These are phyloP conservation scores for Ogataea zsoltii DNA, from an alignment of 805 yeast genomes.

Conservation along the genomic window DNA sequence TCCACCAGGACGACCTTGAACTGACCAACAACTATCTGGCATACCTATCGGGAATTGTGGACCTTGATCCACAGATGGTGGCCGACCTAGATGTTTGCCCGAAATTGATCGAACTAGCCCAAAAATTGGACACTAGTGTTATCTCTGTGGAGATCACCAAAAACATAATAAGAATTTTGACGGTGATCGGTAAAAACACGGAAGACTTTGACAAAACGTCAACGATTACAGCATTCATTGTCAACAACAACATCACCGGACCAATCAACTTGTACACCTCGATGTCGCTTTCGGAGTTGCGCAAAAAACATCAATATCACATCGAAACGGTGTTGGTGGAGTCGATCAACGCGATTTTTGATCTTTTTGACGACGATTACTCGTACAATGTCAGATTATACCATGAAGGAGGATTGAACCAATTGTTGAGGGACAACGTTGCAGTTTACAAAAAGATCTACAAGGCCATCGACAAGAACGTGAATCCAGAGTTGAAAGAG, in stretches of 20 bases:
- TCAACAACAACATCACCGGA: constrained; percentile 25
- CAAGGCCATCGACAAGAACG: constrained; percentile 68
- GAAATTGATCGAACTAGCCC: constrained; percentile 6
- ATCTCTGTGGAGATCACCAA: constrained; percentile 22
- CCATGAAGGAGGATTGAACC: constrained; percentile 51
- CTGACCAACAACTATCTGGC: constrained; percentile 20
- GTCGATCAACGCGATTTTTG: constrained; percentile 66
- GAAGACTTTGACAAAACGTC: constrained; percentile 18
- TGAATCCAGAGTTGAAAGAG: constrained; percentile 53
- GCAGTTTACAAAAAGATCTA: constrained; percentile 53
- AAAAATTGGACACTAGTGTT: constrained; percentile 7
- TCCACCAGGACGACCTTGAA: constrained; percentile 14
- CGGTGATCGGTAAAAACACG: constrained; percentile 27
- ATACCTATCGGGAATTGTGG: constrained; percentile 17
- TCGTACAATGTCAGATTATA: constrained; percentile 71
- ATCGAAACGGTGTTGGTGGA: constrained; percentile 46
- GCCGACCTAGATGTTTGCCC: not conserved
- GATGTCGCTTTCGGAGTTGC: constrained; percentile 21
- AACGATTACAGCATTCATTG: constrained; percentile 26
- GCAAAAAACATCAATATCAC: constrained; percentile 24
- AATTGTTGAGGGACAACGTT: constrained; percentile 41
- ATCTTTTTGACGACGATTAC: constrained; percentile 76
- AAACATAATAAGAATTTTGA: constrained; percentile 26
- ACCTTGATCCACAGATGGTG: constrained; percentile 10
- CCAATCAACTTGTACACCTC: constrained; percentile 19